Percentiles rank a stretch among this genome's conserved stretches.
Conservation (phyloP, 805 yeast species). For the Candida ovalis region DNA sequence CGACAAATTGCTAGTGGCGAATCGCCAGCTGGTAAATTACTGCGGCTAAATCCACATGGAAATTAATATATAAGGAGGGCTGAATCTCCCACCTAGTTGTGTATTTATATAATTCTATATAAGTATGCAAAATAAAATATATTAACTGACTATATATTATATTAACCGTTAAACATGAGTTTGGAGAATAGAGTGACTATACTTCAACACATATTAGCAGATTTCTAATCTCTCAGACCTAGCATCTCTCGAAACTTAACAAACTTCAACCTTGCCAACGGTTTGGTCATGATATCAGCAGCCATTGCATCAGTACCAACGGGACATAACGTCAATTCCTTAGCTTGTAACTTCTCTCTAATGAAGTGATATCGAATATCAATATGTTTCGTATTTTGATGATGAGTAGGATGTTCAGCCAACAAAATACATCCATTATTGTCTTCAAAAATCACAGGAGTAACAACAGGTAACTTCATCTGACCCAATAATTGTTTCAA, state of each 20-base stretch:
- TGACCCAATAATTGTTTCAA: neutral
- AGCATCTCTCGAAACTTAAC: neutral
- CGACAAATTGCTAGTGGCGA: too few species aligned
- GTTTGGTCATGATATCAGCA: slow-evolving; percentile 3
- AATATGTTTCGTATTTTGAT: slow-evolving; percentile 9
- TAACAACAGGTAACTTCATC: slow-evolving; percentile 1
- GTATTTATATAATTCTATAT: too few species aligned
- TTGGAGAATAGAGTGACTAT: too few species aligned
- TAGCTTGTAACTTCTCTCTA: slow-evolving; percentile 2
- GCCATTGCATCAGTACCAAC: neutral
- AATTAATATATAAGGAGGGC: too few species aligned
- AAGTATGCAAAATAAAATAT: too few species aligned
- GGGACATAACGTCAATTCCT: neutral
- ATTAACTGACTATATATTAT: too few species aligned
- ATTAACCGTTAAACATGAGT: too few species aligned
- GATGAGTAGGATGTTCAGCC: slow-evolving; percentile 6
- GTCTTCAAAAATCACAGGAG: slow-evolving; percentile 1
- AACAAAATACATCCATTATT: neutral
- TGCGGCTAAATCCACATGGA: too few species aligned
- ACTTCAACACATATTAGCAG: too few species aligned
- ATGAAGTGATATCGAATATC: slow-evolving; percentile 6
- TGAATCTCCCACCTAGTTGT: too few species aligned
- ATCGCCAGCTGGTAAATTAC: too few species aligned
- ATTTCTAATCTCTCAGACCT: too few species aligned
- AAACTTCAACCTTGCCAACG: neutral